Conservation (phyloP, 257 asterid genomes). For the Solanum rostratum region DNA sequence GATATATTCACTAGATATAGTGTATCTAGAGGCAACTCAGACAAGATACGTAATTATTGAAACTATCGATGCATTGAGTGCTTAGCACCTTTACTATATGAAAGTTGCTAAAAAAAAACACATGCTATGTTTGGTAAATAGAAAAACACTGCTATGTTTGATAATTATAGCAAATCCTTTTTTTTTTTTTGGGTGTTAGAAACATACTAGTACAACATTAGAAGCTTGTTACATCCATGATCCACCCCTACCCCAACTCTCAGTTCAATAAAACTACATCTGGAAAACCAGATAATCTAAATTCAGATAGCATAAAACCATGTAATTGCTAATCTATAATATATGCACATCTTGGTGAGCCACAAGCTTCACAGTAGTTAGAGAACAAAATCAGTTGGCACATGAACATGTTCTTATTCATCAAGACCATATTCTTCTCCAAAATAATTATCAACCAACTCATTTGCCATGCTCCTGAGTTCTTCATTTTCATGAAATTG, state of each 20-base stretch:
- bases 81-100: too few relatives aligned
- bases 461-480: conserved; percentile 74
- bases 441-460: conserved; percentile 69
- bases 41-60: too few relatives aligned
- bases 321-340: not conserved
- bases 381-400: not conserved
- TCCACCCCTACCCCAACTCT: not conserved
- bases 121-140: too few relatives aligned
- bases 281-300: not conserved
- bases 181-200: not conserved
- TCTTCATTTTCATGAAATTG: conserved; percentile 86
- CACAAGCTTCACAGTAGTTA: not conserved
- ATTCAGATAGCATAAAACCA: not conserved
- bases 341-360: not conserved
- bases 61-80: too few relatives aligned
- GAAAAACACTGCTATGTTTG: too few relatives aligned
- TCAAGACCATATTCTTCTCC: conserved; percentile 79
- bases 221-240: not conserved
- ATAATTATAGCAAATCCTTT: not conserved
- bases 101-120: too few relatives aligned
- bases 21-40: too few relatives aligned
- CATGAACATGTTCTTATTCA: conserved; percentile 14
- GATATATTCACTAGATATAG: too few relatives aligned
- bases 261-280: not conserved
- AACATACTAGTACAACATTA: not conserved